A percentile compares a stretch with the other conserved stretches of the same genome.
phyloP scores from a whole-genome alignment of 208 protist genomes.

The Wallacemonas sp. region DNA sequence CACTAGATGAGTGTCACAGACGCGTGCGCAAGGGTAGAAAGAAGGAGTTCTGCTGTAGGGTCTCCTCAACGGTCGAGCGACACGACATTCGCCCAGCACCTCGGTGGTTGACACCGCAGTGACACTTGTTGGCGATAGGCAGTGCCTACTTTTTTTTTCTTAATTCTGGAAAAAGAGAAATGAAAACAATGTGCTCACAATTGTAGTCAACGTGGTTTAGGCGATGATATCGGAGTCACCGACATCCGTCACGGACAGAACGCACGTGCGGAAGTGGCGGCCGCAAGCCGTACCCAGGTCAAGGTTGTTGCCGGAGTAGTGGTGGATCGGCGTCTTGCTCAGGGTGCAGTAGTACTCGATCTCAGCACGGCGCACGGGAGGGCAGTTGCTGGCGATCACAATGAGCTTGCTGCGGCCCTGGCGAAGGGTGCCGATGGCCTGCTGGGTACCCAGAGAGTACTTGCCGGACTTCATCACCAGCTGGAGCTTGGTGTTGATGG shows the following conservation, averaged over 20 bases:
- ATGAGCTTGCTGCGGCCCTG: conserved; percentile 97
- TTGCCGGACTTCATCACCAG: conserved; percentile 99
- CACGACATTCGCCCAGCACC: too few species aligned
- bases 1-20: too few species aligned
- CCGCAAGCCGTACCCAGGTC: conserved; percentile 99
- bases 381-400: conserved; percentile 98
- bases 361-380: conserved; percentile 97
- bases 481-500: conserved; percentile 98
- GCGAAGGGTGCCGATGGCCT: conserved; percentile 97
- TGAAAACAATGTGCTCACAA: conserved; percentile 9
- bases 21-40: too few species aligned
- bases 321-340: conserved; percentile 98
- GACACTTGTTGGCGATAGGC: too few species aligned
- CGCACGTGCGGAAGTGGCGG: conserved; percentile 97
- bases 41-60: too few species aligned
- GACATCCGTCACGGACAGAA: conserved; percentile 97
- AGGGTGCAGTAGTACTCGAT: conserved; percentile 99
- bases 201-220: conserved; percentile 30
- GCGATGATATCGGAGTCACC: conserved; percentile 96
- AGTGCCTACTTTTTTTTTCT: background rate
- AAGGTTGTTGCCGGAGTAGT: conserved; percentile 99
- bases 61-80: too few species aligned
- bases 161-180: conserved; percentile 10
- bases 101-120: too few species aligned
- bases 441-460: conserved; percentile 98